phyloP scores from a whole-genome alignment of 352 stramenopile genomes.

The Globisporangium recalcitrans region DNA sequence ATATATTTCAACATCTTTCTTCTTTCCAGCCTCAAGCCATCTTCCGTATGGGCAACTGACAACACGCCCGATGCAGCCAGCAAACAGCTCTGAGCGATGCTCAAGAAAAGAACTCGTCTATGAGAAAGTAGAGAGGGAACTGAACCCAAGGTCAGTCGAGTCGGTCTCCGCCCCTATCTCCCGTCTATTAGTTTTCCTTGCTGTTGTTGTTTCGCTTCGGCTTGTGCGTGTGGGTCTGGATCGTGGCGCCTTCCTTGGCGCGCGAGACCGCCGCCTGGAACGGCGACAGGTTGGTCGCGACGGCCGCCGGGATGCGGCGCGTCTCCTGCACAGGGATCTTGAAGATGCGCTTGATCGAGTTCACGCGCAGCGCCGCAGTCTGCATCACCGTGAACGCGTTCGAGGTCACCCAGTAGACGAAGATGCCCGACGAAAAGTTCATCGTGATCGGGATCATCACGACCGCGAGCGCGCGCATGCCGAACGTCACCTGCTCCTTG shows the following conservation, averaged over 20 bases:
- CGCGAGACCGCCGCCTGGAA: slow-evolving; percentile 70
- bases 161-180: not conserved
- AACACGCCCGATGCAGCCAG: not conserved
- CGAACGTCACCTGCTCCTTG: slow-evolving; percentile 71
- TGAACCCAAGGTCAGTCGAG: not conserved
- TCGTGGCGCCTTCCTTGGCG: slow-evolving; percentile 58
- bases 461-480: slow-evolving; percentile 67
- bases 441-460: slow-evolving; percentile 74
- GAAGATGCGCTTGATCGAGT: slow-evolving; percentile 46
- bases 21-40: not conserved
- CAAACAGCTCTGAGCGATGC: not conserved
- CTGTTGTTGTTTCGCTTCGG: slow-evolving; percentile 25
- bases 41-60: not conserved
- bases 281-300: slow-evolving; percentile 37
- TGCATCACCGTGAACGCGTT: slow-evolving; percentile 75
- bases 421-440: slow-evolving; percentile 81
- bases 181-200: slow-evolving; percentile 40
- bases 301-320: slow-evolving; percentile 33
- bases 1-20: slow-evolving; percentile 5
- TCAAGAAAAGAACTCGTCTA: slow-evolving; percentile 3
- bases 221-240: slow-evolving; percentile 71
- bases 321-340: slow-evolving; percentile 45
- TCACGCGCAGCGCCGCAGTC: slow-evolving; percentile 51
- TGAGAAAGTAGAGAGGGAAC: not conserved
- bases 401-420: slow-evolving; percentile 86